A percentile compares a stretch with the other conserved stretches of the same genome.
phyloP scores from a whole-genome alignment of 2,329 filamentous ascomycete genomes.

The Hypoxylon sp. region DNA sequence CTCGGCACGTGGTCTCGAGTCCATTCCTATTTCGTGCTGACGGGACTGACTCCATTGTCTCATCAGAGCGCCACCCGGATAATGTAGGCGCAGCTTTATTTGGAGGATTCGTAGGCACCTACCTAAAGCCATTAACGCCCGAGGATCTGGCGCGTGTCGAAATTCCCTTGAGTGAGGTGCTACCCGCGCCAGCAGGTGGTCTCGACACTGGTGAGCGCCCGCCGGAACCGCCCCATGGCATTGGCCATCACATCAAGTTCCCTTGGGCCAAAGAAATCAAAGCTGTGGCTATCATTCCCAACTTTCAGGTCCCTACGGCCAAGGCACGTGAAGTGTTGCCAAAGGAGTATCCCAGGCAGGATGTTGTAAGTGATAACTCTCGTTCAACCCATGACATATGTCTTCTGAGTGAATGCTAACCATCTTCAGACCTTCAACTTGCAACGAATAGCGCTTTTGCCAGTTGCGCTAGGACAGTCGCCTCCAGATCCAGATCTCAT shows the following conservation, averaged over 20 bases:
- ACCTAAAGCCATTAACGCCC: constrained; percentile 90
- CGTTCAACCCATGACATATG: neutral
- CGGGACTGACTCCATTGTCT: constrained; percentile 29
- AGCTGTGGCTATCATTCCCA: constrained; percentile 93
- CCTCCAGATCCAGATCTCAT: constrained; percentile 94
- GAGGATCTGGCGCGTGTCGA: constrained; percentile 92
- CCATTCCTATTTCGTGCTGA: neutral
- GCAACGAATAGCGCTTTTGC: constrained; percentile 91
- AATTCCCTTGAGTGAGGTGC: constrained; percentile 93
- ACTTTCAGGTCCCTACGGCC: constrained; percentile 96
- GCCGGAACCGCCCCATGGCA: constrained; percentile 89
- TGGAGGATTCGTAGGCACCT: constrained; percentile 96
- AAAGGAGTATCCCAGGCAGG: constrained; percentile 79
- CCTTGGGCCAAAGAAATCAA: constrained; percentile 95
- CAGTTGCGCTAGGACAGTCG: constrained; percentile 88
- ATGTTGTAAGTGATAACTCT: constrained; percentile 74
- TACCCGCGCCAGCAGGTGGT: constrained; percentile 90
- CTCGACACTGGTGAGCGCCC: constrained; percentile 89
- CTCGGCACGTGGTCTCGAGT: neutral
- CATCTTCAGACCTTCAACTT: constrained; percentile 84
- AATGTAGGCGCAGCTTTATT: constrained; percentile 96
- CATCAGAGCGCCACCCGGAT: constrained; percentile 84
- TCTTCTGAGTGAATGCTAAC: constrained; percentile 33
- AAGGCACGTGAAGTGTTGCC: constrained; percentile 90
- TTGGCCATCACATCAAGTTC: constrained; percentile 97